A percentile compares a stretch with the other conserved stretches of the same genome.
Conservation (phyloP, 2,329 filamentous ascomycete genomes). For the Calonectria pseudoreteaudii region DNA sequence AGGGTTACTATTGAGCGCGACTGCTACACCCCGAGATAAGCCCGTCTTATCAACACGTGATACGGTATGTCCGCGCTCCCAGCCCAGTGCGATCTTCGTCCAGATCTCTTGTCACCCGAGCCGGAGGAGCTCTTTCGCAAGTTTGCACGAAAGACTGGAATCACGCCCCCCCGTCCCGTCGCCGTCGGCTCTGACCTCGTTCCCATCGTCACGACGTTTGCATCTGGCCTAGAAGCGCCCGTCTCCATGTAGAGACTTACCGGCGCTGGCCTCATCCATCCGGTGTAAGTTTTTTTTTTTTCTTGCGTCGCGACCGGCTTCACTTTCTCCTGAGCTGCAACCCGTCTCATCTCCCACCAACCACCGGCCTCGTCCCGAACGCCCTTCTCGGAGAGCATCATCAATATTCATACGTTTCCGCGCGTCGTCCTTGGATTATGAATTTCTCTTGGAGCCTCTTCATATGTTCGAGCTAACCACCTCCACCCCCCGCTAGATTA, state of each 20-base stretch:
- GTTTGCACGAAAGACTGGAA: conserved; percentile 48
- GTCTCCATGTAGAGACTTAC: conserved; percentile 52
- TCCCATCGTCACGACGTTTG: conserved; percentile 19
- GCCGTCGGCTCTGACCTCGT: conserved; percentile 29
- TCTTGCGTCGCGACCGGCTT: conserved; percentile 41
- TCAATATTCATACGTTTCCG: background rate
- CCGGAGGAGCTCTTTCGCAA: conserved; percentile 50
- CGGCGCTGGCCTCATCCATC: conserved; percentile 47
- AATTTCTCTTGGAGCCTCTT: conserved; percentile 1
- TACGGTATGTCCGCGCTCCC: conserved; percentile 43
- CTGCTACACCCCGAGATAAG: conserved; percentile 36
- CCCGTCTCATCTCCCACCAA: conserved; percentile 26
- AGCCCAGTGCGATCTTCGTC: conserved; percentile 42
- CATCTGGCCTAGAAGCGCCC: conserved; percentile 31
- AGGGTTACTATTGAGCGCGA: background rate
- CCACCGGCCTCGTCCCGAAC: background rate
- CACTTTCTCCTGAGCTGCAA: conserved; percentile 41
- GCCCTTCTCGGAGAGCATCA: background rate
- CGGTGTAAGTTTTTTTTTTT: conserved; percentile 49
- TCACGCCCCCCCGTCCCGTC: conserved; percentile 33
- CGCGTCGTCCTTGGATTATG: background rate
- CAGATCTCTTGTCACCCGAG: conserved; percentile 52
- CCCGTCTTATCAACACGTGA: conserved; percentile 52
- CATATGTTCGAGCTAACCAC: conserved; percentile 27
- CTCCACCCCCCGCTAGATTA: conserved; percentile 35